A percentile compares a stretch with the other conserved stretches of the same genome.
Evolutionary conservation across 805 yeast species (phyloP).

Genomic region (Kuraishia floccosa): DNA sequence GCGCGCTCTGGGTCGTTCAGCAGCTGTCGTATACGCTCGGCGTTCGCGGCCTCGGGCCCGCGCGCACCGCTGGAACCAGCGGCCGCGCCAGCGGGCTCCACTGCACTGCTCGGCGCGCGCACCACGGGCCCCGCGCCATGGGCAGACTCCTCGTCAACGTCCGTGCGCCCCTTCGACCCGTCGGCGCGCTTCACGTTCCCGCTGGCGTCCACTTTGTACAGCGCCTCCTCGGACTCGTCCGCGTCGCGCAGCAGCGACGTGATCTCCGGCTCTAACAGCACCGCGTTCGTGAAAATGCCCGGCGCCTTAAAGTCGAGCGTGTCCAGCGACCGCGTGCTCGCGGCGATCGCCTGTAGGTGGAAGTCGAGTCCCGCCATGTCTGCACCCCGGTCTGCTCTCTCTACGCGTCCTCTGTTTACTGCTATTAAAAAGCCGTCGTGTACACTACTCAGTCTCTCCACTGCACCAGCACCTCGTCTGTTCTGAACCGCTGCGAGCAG

Average conservation of each 20-base stretch:
- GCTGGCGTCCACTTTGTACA: conserved; percentile 29
- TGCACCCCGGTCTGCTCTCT: background rate
- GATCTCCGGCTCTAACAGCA: conserved; percentile 38
- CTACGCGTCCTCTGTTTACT: background rate
- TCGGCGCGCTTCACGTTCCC: conserved; percentile 36
- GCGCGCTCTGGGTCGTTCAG: conserved; percentile 3
- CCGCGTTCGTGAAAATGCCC: conserved; percentile 50
- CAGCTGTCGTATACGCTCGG: too few relatives aligned
- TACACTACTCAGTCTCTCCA: conserved; percentile 76
- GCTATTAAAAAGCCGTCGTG: background rate
- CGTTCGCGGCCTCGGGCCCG: background rate
- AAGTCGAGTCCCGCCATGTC: conserved; percentile 9
- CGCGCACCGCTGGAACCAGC: background rate
- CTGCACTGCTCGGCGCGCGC: conserved; percentile 3
- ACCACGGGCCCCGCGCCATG: conserved; percentile 2
- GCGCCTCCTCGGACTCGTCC: conserved; percentile 34
- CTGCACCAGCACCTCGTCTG: conserved; percentile 82
- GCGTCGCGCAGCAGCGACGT: conserved; percentile 52
- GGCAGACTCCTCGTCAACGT: background rate
- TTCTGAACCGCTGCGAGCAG: conserved; percentile 88
- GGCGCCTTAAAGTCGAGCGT: conserved; percentile 39
- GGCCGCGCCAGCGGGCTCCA: conserved; percentile 1
- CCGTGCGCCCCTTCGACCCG: conserved; percentile 30
- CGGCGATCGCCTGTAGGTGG: conserved; percentile 22
- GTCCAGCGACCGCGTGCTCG: conserved; percentile 26